Base-by-base conservation (phyloP, 352 stramenopile species). In the Thalassiosira mediterranea region DNA sequence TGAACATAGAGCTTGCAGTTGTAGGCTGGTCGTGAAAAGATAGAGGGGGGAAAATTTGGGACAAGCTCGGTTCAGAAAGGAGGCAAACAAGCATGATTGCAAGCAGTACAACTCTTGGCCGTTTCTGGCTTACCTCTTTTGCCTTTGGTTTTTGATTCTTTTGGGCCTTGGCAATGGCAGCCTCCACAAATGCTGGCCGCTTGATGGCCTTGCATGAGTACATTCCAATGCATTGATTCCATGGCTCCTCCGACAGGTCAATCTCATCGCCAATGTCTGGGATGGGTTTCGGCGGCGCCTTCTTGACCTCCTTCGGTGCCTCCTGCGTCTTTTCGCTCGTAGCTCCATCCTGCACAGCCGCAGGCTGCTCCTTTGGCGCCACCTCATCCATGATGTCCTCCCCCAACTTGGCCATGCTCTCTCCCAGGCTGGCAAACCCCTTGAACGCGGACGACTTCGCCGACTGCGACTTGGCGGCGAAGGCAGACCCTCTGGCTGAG, bases 181-280 rank as follows among this genome's bases (percentile, higher is more conserved):
- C 68, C 46, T 87, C 72, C 3, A 90, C 67, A 77, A 92, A 92
- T 25, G 31, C 69, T 28, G 86, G 83, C 47, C 86, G 72, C 49
- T 76, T 79, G 63, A 92, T 86, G 1, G 84, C 73, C 56, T 92
- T 92, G 53, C 83, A 90, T 23, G 81, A 88, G 56, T 90, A 92
- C 23, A 92, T 80, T 42, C 86, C 86, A 32, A 86, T 71, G 51
- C 78, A 88, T 49, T 86, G 72, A 28, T 88, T 88, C 81, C 82
- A 92, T 25, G 86, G 86, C 40, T 84, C 71, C 48, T 90, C 76
- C 11, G 88, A 76, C 29, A 92, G 74, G 65, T 90, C 82, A 32
- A 92, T 90, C 75, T 90, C 86, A 54, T 90, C 81, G 66, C 86
- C 86, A 74, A 90, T 90, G 3, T 72, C 64, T 4, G 64, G 63